Evolutionary conservation across 768 basidiomycete genomes (phyloP), one percentile per base, ranked within the genome.

Genomic region (Crucibulum laeve): DNA sequence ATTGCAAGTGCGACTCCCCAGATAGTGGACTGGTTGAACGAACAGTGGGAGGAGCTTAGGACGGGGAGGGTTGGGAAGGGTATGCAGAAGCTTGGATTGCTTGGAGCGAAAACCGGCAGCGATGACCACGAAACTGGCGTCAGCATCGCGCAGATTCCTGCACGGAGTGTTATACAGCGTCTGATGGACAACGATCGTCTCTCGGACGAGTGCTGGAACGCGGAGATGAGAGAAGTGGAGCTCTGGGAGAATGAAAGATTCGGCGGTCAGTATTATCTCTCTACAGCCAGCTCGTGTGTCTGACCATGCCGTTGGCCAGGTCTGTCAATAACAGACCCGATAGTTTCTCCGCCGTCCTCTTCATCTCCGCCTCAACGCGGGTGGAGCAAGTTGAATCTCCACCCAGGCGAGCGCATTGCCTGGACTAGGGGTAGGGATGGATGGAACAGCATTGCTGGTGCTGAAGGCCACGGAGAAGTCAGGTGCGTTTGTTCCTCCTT

Each of bases 241-340:
- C 56, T 91, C 18, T 91, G 78, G 69, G 89, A 91, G 68, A 91
- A 90, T 61, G 86, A 91, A 57, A 70, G 89, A 14, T 82, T 74
- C 64, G 56, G 60, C 25, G 59, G 62, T 24, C 45, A 48, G 24
- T 40, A 15, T 30, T 25, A 13, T 24, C n/a, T n/a, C n/a, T n/a
- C n/a, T n/a, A n/a, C n/a, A n/a, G n/a, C n/a, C n/a, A n/a, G n/a
- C n/a, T n/a, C n/a, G n/a, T n/a, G n/a, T n/a, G n/a, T n/a, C n/a
- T n/a, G n/a, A n/a, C n/a, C n/a, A n/a, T n/a, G n/a, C n/a, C n/a
- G n/a, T n/a, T n/a, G n/a, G n/a, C n/a, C n/a, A n/a, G n/a, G n/a
- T n/a, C n/a, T n/a, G n/a, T n/a, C n/a, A n/a, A n/a, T n/a, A n/a
- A n/a, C n/a, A n/a, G n/a, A n/a, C n/a, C 22, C 40, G 17, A 32